Percentiles rank a stretch among this genome's conserved stretches.
Evolutionary conservation across 495 filamentous ascomycete species (phyloP).

Genomic region (Aspergillus funiculosus): DNA sequence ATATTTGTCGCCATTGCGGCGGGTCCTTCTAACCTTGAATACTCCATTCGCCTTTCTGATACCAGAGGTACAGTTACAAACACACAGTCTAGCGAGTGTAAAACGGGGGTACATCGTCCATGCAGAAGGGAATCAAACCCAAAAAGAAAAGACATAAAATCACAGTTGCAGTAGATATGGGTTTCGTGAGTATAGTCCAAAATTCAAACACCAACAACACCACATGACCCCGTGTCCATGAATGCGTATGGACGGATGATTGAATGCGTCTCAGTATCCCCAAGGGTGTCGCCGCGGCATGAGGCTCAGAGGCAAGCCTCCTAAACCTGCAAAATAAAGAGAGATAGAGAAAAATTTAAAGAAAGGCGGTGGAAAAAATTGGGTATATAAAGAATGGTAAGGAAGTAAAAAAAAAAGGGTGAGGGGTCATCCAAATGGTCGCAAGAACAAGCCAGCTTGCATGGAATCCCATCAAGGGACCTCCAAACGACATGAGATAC

Average conservation of each 20-base stretch:
- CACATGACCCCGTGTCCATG: slow-evolving; percentile 6
- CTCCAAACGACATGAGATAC: slow-evolving; percentile 14
- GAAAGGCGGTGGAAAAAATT: background rate
- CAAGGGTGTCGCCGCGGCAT: slow-evolving; percentile 12
- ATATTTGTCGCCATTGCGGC: background rate
- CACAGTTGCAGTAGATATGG: background rate
- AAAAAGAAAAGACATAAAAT: background rate
- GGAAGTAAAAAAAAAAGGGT: slow-evolving; percentile 4
- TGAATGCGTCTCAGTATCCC: slow-evolving; percentile 13
- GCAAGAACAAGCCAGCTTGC: slow-evolving; percentile 20
- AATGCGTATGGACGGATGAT: slow-evolving; percentile 7
- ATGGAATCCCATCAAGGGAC: slow-evolving; percentile 19
- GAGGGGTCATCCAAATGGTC: slow-evolving; percentile 13
- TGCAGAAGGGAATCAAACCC: background rate
- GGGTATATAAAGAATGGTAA: slow-evolving; percentile 12
- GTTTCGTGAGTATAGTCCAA: slow-evolving; percentile 1
- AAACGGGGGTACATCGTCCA: background rate
- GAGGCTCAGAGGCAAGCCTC: slow-evolving; percentile 4
- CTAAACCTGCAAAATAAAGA: slow-evolving; percentile 13
- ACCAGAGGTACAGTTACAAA: slow-evolving; percentile 4
- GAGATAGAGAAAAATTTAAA: slow-evolving; percentile 11
- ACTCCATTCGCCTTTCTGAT: slow-evolving; percentile 11
- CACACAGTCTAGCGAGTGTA: slow-evolving; percentile 13
- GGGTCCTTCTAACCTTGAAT: slow-evolving; percentile 4
- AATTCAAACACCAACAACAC: slow-evolving; percentile 3